Percentiles rank a stretch among this genome's conserved stretches.
phyloP scores from a whole-genome alignment of 306 rosid species.

The Delonix regia region DNA sequence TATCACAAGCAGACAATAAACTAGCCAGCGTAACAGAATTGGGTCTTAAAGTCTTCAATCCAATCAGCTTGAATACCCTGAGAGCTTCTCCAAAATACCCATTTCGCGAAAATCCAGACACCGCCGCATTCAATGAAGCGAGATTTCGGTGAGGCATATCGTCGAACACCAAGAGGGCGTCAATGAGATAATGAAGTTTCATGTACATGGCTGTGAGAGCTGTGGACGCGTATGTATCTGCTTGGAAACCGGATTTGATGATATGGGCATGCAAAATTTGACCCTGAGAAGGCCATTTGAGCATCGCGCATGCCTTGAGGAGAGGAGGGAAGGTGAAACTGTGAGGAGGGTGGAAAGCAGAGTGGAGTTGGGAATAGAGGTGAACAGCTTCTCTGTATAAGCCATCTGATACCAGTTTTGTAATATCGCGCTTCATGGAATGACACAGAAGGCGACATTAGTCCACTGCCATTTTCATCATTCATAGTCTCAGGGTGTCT shows the following conservation, averaged over 20 bases:
- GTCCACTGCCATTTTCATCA: not conserved
- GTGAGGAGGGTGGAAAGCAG: conserved; percentile 42
- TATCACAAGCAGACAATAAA: conserved; percentile 43
- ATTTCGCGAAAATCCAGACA: conserved; percentile 56
- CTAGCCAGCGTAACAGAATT: conserved; percentile 64
- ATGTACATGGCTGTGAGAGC: conserved; percentile 53
- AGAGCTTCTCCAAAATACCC: conserved; percentile 52
- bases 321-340: conserved; percentile 68
- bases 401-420: conserved; percentile 58
- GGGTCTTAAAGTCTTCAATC: conserved; percentile 45
- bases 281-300: conserved; percentile 36
- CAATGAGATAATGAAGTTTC: conserved; percentile 18
- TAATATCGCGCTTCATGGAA: conserved; percentile 56
- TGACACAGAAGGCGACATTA: not conserved
- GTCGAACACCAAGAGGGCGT: conserved; percentile 63
- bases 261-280: conserved; percentile 62
- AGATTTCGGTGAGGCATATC: conserved; percentile 64
- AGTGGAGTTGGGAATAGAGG: conserved; percentile 45
- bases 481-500: not conserved
- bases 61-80: conserved; percentile 33
- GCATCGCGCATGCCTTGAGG: conserved; percentile 74
- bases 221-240: conserved; percentile 57
- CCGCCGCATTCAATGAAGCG: conserved; percentile 55
- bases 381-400: conserved; percentile 60
- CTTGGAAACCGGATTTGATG: conserved; percentile 58